A percentile compares a stretch with the other conserved stretches of the same genome.
These are phyloP conservation scores for Arthroderma sp. DNA, from an alignment of 2,329 filamentous ascomycete genomes.

Conservation along the genomic window DNA sequence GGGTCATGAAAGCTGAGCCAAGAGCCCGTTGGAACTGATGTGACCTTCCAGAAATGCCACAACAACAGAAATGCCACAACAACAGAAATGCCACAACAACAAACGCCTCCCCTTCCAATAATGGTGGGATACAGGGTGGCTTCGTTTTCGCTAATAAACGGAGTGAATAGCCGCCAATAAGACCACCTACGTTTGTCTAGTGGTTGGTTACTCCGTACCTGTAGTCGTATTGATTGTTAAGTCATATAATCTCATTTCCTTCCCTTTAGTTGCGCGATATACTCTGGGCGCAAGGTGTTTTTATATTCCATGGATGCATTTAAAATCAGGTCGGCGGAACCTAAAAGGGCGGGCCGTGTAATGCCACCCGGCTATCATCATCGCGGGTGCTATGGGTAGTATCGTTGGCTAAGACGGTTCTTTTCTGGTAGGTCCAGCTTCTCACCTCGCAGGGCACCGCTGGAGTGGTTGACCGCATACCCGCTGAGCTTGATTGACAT, in stretches of 20 bases:
- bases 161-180: neutral
- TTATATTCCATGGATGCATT: neutral
- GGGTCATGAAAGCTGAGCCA: constrained; percentile 1
- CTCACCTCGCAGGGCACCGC: neutral
- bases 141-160: constrained; percentile 2
- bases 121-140: neutral
- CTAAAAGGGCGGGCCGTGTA: constrained; percentile 1
- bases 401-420: neutral
- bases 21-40: constrained; percentile 3
- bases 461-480: constrained; percentile 1
- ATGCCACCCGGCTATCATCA: neutral
- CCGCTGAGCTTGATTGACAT: constrained; percentile 3
- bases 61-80: no score
- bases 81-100: constrained; percentile 1
- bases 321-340: neutral
- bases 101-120: neutral
- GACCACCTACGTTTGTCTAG: neutral
- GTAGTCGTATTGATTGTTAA: neutral
- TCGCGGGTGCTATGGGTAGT: neutral
- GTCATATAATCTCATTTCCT: no score
- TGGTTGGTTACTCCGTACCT: neutral
- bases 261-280: no score
- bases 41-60: constrained; percentile 5
- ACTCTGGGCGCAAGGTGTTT: no score
- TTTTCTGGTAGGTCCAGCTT: neutral